A percentile compares a stretch with the other conserved stretches of the same genome.
Conservation (phyloP, 2,329 filamentous ascomycete genomes). For the Fusarium sp. region DNA sequence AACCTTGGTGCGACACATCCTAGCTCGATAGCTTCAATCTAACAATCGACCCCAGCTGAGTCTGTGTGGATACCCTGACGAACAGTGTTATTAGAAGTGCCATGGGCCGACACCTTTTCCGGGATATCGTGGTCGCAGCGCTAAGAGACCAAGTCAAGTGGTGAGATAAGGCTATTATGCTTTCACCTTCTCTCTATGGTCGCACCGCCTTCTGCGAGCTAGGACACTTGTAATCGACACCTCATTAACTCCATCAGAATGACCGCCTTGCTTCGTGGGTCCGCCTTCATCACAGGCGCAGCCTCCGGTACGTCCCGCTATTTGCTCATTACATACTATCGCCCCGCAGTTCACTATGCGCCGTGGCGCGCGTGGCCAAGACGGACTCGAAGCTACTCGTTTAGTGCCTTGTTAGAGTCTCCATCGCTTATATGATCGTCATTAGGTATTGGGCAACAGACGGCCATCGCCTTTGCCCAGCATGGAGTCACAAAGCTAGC, state of each 20-base stretch:
- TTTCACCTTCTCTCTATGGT: neutral
- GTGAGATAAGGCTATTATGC: neutral
- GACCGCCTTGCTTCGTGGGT: conserved; percentile 53
- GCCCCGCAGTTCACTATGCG: conserved; percentile 1
- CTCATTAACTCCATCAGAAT: conserved; percentile 38
- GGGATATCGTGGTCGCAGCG: neutral
- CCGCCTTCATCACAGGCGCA: conserved; percentile 59
- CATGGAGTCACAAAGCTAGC: conserved; percentile 58
- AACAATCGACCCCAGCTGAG: conserved; percentile 2
- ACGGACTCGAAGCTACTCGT: neutral
- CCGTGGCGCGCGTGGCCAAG: neutral
- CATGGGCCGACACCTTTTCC: conserved; percentile 15
- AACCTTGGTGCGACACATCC: conserved; percentile 24
- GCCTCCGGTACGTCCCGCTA: conserved; percentile 51
- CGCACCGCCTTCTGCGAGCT: neutral
- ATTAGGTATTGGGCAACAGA: conserved; percentile 59
- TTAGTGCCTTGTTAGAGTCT: neutral
- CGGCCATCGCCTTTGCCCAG: conserved; percentile 57
- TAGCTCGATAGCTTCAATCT: conserved; percentile 31
- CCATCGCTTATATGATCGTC: neutral
- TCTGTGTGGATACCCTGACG: conserved; percentile 19
- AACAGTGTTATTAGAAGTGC: neutral
- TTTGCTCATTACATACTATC: neutral
- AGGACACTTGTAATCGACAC: neutral
- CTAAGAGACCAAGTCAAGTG: neutral